A percentile compares a stretch with the other conserved stretches of the same genome.
phyloP scores from a whole-genome alignment of 2,329 filamentous ascomycete genomes.

The Basipetospora chlamydospora region DNA sequence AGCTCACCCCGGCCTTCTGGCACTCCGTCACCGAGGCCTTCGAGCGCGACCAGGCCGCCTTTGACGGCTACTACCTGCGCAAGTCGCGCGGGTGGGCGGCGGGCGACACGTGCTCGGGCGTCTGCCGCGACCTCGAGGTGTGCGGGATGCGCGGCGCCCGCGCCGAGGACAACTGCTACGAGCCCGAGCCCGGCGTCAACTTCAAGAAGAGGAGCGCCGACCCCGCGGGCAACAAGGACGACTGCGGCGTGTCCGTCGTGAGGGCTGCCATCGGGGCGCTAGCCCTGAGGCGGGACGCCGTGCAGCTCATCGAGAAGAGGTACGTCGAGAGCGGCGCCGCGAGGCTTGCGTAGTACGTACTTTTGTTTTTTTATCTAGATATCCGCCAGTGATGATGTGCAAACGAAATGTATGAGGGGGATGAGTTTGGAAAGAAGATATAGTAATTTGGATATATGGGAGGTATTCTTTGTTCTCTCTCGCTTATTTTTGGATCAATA shows the following conservation, averaged over 20 bases:
- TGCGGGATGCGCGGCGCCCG: slow-evolving; percentile 38
- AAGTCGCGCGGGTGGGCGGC: slow-evolving; percentile 31
- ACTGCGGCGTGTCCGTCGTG: slow-evolving; percentile 13
- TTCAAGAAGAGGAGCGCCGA: slow-evolving; percentile 16
- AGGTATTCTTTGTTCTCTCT: not conserved
- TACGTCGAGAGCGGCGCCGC: not conserved
- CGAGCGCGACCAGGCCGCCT: slow-evolving; percentile 25
- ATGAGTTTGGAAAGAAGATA: too few species aligned
- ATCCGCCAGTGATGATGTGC: not conserved
- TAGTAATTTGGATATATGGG: too few species aligned
- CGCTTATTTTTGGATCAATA: not conserved
- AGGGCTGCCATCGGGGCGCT: slow-evolving; percentile 11
- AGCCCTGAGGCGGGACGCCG: slow-evolving; percentile 3
- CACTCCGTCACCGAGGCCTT: slow-evolving; percentile 38
- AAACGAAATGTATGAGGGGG: too few species aligned
- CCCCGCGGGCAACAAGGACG: slow-evolving; percentile 6
- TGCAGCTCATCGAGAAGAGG: slow-evolving; percentile 5
- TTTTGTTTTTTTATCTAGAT: too few species aligned
- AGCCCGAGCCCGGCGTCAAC: slow-evolving; percentile 19
- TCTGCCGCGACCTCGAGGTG: slow-evolving; percentile 30
- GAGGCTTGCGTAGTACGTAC: too few species aligned
- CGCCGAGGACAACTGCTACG: slow-evolving; percentile 35
- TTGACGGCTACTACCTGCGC: slow-evolving; percentile 30
- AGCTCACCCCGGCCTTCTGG: slow-evolving; percentile 45
- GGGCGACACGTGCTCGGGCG: slow-evolving; percentile 21